Percentiles rank a stretch among this genome's conserved stretches.
Evolutionary conservation across 169 alveolate genomes (phyloP).

Genomic region (Plasmodium ovale): DNA sequence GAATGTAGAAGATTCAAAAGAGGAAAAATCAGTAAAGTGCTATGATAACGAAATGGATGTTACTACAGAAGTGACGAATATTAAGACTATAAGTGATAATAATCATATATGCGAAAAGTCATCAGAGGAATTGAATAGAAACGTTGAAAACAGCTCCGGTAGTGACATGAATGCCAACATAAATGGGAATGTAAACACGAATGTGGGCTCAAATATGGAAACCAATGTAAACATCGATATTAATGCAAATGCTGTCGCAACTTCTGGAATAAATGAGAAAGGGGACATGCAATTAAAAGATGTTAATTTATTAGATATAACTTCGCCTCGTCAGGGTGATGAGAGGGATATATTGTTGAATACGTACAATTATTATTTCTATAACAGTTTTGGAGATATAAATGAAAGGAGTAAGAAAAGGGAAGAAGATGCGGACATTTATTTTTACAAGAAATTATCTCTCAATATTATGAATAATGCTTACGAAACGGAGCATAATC

Average conservation of each 20-base stretch:
- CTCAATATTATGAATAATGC: slow-evolving; percentile 33
- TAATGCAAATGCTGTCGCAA: background rate
- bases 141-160: slow-evolving; percentile 9
- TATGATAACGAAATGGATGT: slow-evolving; percentile 5
- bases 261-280: background rate
- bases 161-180: slow-evolving; percentile 1
- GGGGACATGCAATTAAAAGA: background rate
- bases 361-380: slow-evolving; percentile 54
- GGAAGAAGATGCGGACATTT: slow-evolving; percentile 4
- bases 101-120: slow-evolving; percentile 6
- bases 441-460: slow-evolving; percentile 43
- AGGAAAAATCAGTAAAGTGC: slow-evolving; percentile 13
- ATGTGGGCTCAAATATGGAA: background rate
- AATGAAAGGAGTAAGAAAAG: slow-evolving; percentile 23
- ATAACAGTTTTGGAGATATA: slow-evolving; percentile 39
- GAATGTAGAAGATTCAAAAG: slow-evolving; percentile 32
- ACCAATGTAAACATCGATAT: background rate
- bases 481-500: slow-evolving; percentile 23
- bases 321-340: slow-evolving; percentile 12
- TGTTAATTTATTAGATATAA: slow-evolving; percentile 24
- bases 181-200: background rate
- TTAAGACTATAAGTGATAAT: slow-evolving; percentile 25
- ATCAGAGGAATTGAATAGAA: slow-evolving; percentile 4
- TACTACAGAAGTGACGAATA: background rate
- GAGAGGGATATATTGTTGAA: slow-evolving; percentile 39